Evolutionary conservation across 371 early-diverging fungal species (phyloP).

Genomic region (Syncephalastrum monosporum): DNA sequence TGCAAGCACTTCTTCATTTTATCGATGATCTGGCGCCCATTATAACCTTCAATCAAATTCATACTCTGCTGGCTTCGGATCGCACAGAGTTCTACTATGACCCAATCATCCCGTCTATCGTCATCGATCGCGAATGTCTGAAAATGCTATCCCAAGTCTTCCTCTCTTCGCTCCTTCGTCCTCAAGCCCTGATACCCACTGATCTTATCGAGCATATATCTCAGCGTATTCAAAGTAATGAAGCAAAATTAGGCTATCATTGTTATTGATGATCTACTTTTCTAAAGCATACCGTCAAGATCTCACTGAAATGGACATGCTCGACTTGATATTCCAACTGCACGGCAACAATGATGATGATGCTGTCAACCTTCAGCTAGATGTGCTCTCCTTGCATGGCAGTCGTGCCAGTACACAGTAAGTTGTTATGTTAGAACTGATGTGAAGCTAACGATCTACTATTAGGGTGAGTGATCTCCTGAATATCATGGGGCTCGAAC

Average conservation of each 20-base stretch:
- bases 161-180: neutral
- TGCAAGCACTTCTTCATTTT: neutral
- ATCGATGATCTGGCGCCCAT: constrained; percentile 1
- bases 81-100: constrained; percentile 19
- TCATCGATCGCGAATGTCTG: constrained; percentile 17
- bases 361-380: constrained; percentile 17
- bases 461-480: constrained; percentile 1
- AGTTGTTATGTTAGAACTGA: neutral
- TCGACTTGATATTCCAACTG: constrained; percentile 13
- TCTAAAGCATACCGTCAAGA: no score
- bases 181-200: neutral
- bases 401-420: neutral
- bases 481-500: constrained; percentile 5
- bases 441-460: neutral
- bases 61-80: constrained; percentile 2
- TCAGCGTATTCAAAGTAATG: neutral
- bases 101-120: constrained; percentile 3
- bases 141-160: constrained; percentile 12
- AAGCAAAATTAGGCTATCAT: neutral
- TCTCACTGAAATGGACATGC: neutral
- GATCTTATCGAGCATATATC: neutral
- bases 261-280: neutral
- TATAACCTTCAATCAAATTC: neutral
- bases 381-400: constrained; percentile 4
- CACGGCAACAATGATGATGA: constrained; percentile 21